A percentile compares a stretch with the other conserved stretches of the same genome.
Evolutionary conservation across 2,329 filamentous ascomycete genomes (phyloP).

Genomic region (Nannizziopsis arthrosporioides): DNA sequence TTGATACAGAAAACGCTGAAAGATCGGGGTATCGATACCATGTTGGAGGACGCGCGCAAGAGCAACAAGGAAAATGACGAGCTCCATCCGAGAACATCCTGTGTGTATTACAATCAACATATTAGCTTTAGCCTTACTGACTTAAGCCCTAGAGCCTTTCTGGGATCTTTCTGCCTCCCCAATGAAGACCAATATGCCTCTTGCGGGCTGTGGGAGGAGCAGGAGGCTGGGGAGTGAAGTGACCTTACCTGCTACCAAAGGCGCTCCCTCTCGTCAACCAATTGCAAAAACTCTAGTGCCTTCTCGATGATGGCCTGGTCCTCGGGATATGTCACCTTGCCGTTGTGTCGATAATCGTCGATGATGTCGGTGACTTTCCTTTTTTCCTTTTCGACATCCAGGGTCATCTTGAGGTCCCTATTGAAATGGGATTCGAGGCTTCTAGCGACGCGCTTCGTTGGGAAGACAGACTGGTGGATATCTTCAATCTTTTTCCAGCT

Average conservation of each 20-base stretch:
- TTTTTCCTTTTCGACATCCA: background rate
- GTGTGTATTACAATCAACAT: conserved; percentile 9
- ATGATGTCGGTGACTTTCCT: conserved; percentile 10
- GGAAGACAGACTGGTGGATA: conserved; percentile 12
- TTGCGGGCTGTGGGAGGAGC: no score
- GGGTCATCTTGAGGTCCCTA: conserved; percentile 12
- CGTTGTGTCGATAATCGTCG: conserved; percentile 14
- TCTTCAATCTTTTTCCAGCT: conserved; percentile 13
- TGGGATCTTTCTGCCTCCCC: background rate
- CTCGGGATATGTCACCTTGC: background rate
- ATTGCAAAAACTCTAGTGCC: conserved; percentile 2
- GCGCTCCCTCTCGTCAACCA: background rate
- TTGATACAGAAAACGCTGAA: conserved; percentile 63
- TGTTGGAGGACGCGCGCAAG: conserved; percentile 81
- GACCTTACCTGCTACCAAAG: conserved; percentile 1
- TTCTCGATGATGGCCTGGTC: conserved; percentile 6
- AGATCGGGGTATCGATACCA: conserved; percentile 79
- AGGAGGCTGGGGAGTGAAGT: background rate
- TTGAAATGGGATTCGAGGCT: conserved; percentile 17
- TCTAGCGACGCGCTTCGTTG: conserved; percentile 1
- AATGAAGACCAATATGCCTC: no score
- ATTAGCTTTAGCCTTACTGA: conserved; percentile 6
- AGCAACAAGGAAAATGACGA: conserved; percentile 80
- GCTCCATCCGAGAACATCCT: conserved; percentile 44
- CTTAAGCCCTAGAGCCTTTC: conserved; percentile 3